These are phyloP conservation scores for Cyberlindnera samutprakarnensis DNA, from an alignment of 805 yeast genomes.

Conservation along the genomic window DNA sequence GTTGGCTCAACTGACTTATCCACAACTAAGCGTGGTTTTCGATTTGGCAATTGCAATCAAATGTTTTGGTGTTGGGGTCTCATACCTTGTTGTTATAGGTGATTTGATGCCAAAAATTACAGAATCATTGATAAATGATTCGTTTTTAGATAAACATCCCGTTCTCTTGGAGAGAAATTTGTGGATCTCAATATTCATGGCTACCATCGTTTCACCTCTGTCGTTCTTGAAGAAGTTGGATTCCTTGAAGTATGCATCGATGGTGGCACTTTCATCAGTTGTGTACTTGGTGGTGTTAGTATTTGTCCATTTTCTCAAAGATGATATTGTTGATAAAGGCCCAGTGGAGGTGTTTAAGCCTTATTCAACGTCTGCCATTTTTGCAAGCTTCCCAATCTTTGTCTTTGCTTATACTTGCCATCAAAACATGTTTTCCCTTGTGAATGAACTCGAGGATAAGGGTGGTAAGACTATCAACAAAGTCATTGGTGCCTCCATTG, in stretches of 20 bases:
- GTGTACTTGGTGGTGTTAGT: conserved; percentile 71
- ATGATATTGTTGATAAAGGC: conserved; percentile 51
- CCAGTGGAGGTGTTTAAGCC: conserved; percentile 43
- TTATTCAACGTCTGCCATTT: conserved; percentile 34
- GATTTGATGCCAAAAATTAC: conserved; percentile 61
- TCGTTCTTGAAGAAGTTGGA: conserved; percentile 71
- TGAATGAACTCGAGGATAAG: conserved; percentile 67
- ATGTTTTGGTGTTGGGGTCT: conserved; percentile 65
- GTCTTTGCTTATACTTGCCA: conserved; percentile 96
- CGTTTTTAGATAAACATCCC: conserved; percentile 11
- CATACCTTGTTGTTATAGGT: conserved; percentile 63
- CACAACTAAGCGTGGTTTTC: conserved; percentile 51
- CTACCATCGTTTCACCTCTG: conserved; percentile 36
- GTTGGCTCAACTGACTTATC: conserved; percentile 52
- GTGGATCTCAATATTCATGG: conserved; percentile 57
- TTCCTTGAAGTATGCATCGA: conserved; percentile 78
- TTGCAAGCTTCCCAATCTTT: conserved; percentile 80
- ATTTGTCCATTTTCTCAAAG: conserved; percentile 54
- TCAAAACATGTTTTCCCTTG: conserved; percentile 86
- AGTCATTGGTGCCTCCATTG: conserved; percentile 47
- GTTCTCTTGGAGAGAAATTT: conserved; percentile 37
- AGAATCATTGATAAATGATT: conserved; percentile 20
- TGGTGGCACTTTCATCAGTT: conserved; percentile 76
- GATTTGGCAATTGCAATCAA: conserved; percentile 65
- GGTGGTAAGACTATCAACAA: conserved; percentile 37